Evolutionary conservation across 495 filamentous ascomycete species (phyloP), one percentile per base, ranked within the genome.

Genomic region (Penicillium daleae): DNA sequence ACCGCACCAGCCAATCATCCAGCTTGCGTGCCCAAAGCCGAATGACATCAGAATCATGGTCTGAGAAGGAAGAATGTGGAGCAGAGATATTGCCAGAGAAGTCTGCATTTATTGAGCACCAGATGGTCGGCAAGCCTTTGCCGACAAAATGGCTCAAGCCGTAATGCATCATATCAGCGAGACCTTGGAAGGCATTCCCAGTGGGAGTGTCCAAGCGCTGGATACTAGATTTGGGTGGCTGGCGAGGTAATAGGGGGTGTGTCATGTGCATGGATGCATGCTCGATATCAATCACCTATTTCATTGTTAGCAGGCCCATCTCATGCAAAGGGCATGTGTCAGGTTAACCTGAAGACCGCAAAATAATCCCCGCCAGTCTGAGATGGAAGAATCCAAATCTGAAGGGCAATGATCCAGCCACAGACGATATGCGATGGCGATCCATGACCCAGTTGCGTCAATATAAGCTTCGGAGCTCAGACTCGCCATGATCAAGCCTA

Each of bases 181-280:
- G 68, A 21, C 68, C 67, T n/a, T 73, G 72, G 49, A 74, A 74
- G 7, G 74, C 72, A 57, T 76, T 67, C 19, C 67, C 67, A 63
- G 73, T 60, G 8, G 72, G 65, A 17, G 61, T 69, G 21, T 72
- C 67, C 9, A 74, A 27, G 2, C 59, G 44, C 33, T 74, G 72
- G 4, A 77, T 67, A 15, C 61, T 63, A 33, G 64, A 65, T 22
- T 64, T 62, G 6, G 72, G 74, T 19, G 76, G 71, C 32, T 79
- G 68, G 35, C 65, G 67, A 7, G 76, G 76, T 6, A 79, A 53
- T 27, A 79, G 62, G 24, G 76, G 76, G 27, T 74, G 73, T 1
- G 72, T 77, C 74, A 79, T 73, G 29, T 79, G 75, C 65, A 79
- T 76, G 12, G 76, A 79, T 4, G 75, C 76, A 62, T 79, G 76